Evolutionary conservation across 1,139 yeast species (phyloP), one percentile per base, ranked within the genome.

Genomic region (Geotrichum cucujoidarum): DNA sequence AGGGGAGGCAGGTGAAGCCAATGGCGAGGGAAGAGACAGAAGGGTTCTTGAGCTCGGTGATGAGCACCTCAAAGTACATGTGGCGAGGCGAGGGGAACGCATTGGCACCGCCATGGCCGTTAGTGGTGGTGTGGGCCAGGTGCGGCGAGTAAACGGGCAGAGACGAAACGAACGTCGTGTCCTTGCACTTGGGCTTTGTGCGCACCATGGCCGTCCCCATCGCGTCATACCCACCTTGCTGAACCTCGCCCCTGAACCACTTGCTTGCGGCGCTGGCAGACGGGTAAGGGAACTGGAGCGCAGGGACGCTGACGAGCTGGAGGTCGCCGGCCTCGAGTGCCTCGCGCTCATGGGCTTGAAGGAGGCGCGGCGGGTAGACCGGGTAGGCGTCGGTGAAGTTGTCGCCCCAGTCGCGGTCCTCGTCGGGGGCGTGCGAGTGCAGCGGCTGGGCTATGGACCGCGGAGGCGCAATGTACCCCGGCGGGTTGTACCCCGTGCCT

Each of bases 1-100:
- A 62, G 20, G 65, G 65, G 47, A 57, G 49, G 29, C 60, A 57
- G 8, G 55, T 39, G 43, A 54, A 62, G 6, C 65, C 65, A 35
- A 62, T 53, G 1, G 62, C 64, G n/a, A 60, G 42, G 3, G 58
- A 49, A 1, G 60, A 51, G 5, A 54, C 52, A 7, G 53, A 52
- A 1, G 58, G 58, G 13, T 55, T 51, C 3, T 53, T 54, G 35
- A 57, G 46, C 20, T 55, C 51, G 1, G 60, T 55, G 40, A 60
- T 53, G 13, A 59, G 54, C 16, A 58, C 45, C 42, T 62, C 65
- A 49, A 53, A 62, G 51, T 61, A 62, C n/a, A 60, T 42, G 27
- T 29, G 43, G 39, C 35, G 32, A 21, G 13, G 17, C 13, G 16
- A 17, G n/a, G 22, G 18, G 18, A 17, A 10, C 36, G 22, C 17